A percentile compares a stretch with the other conserved stretches of the same genome.
Evolutionary conservation across 2,329 filamentous ascomycete species (phyloP).

Genomic region (Microsporum audouinii): DNA sequence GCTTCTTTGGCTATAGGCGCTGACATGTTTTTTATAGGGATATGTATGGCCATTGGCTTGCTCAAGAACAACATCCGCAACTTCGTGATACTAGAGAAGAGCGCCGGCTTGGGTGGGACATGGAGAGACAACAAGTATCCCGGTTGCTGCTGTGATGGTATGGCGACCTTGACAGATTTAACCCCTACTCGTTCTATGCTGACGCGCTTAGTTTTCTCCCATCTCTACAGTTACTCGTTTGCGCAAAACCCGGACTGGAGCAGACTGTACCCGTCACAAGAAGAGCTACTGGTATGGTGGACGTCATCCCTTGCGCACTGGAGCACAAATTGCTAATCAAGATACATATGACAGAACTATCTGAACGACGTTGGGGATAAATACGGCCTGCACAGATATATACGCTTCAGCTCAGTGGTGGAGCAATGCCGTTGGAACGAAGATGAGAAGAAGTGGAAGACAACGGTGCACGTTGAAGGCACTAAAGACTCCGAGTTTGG

Average conservation of each 20-base stretch:
- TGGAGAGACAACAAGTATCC: slow-evolving; percentile 49
- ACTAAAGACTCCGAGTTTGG: slow-evolving; percentile 47
- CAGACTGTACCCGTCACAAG: slow-evolving; percentile 47
- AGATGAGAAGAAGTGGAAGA: slow-evolving; percentile 39
- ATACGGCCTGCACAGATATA: slow-evolving; percentile 45
- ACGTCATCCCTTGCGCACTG: neutral
- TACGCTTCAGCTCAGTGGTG: slow-evolving; percentile 47
- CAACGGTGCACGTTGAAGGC: slow-evolving; percentile 38
- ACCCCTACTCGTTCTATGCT: neutral
- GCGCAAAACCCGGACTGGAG: slow-evolving; percentile 50
- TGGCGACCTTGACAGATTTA: neutral
- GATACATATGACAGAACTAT: slow-evolving; percentile 31
- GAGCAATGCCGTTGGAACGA: slow-evolving; percentile 47
- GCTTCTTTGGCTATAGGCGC: neutral
- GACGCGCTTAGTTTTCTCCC: slow-evolving; percentile 35
- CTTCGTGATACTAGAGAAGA: slow-evolving; percentile 48
- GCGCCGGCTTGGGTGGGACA: slow-evolving; percentile 42
- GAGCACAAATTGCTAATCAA: neutral
- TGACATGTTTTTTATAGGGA: slow-evolving; percentile 25
- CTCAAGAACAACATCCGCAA: slow-evolving; percentile 41
- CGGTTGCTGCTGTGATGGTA: slow-evolving; percentile 44
- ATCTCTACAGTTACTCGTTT: slow-evolving; percentile 50
- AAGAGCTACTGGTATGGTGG: slow-evolving; percentile 43
- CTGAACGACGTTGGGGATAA: slow-evolving; percentile 43
- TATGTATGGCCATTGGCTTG: slow-evolving; percentile 48